Evolutionary conservation across 2,329 filamentous ascomycete genomes (phyloP).

Genomic region (Clarireedia hainanense): DNA sequence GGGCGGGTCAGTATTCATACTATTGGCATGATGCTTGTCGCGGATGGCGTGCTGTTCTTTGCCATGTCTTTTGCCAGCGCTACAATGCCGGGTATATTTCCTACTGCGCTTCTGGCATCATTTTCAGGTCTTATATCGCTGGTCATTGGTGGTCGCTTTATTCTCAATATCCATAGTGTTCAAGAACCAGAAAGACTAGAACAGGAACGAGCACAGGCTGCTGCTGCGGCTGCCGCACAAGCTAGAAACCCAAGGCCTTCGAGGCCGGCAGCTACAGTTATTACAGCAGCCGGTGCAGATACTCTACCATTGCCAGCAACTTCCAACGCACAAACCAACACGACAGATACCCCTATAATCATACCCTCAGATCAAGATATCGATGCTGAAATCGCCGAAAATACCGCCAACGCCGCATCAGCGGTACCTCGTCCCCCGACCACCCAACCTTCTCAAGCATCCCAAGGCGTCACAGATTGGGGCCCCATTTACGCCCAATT

Average conservation of each 20-base stretch:
- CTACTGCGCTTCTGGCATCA: constrained; percentile 48
- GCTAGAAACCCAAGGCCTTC: constrained; percentile 19
- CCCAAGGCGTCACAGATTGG: constrained; percentile 32
- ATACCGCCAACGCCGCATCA: constrained; percentile 24
- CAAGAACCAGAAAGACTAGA: constrained; percentile 50
- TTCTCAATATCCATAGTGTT: constrained; percentile 52
- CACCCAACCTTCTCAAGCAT: constrained; percentile 22
- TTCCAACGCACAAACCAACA: neutral
- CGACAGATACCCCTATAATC: constrained; percentile 39
- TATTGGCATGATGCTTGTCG: constrained; percentile 52
- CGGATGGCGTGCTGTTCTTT: constrained; percentile 52
- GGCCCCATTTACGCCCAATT: constrained; percentile 50
- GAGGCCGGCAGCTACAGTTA: constrained; percentile 14
- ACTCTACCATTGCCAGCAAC: constrained; percentile 7
- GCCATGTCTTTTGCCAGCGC: constrained; percentile 47
- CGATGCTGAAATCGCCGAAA: constrained; percentile 49
- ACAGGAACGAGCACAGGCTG: constrained; percentile 19
- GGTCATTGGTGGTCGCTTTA: constrained; percentile 48
- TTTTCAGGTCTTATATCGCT: constrained; percentile 48
- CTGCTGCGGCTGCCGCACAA: constrained; percentile 21
- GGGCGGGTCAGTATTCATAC: constrained; percentile 60
- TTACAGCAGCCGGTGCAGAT: constrained; percentile 22
- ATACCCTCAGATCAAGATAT: constrained; percentile 57
- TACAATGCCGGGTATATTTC: constrained; percentile 46
- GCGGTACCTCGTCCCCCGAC: constrained; percentile 16